phyloP scores from a whole-genome alignment of 768 basidiomycete genomes.

The Lactarius sanguifluus region DNA sequence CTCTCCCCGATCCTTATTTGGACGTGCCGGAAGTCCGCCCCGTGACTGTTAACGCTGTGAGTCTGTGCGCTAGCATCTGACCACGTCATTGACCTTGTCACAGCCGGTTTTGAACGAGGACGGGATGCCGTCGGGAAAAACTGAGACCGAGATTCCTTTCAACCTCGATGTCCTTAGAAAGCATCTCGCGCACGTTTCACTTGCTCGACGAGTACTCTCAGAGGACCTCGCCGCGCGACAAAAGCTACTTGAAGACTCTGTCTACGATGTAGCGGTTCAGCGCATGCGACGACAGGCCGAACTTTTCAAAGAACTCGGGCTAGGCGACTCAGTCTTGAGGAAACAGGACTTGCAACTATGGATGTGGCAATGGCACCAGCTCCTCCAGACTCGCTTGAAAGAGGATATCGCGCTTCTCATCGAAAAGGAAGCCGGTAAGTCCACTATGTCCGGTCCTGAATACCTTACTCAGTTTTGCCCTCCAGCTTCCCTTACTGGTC shows the following conservation, averaged over 20 bases:
- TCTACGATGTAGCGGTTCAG: conserved; percentile 78
- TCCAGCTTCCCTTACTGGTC: not conserved
- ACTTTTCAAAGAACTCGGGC: conserved; percentile 55
- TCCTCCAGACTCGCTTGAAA: conserved; percentile 52
- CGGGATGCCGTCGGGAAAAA: conserved; percentile 28
- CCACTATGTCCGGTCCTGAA: not conserved
- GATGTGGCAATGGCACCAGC: conserved; percentile 87
- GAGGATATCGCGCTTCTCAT: conserved; percentile 51
- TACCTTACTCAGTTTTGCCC: not conserved
- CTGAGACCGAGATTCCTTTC: conserved; percentile 54
- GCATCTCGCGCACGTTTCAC: conserved; percentile 61
- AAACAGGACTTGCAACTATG: conserved; percentile 59
- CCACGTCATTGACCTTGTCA: not conserved
- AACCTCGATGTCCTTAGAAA: conserved; percentile 70
- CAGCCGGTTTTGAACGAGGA: conserved; percentile 28
- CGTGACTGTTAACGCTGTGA: conserved; percentile 49
- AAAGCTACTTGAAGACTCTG: conserved; percentile 79
- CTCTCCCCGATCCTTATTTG: conserved; percentile 44
- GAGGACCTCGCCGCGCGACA: conserved; percentile 75
- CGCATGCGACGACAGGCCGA: conserved; percentile 65
- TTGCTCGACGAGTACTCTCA: conserved; percentile 61
- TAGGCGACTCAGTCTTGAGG: conserved; percentile 47
- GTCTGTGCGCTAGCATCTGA: conserved; percentile 11
- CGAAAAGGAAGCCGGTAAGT: conserved; percentile 31
- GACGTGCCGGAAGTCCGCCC: conserved; percentile 62